Evolutionary conservation across 2,329 filamentous ascomycete species (phyloP).

Genomic region (Aspergillus niger): DNA sequence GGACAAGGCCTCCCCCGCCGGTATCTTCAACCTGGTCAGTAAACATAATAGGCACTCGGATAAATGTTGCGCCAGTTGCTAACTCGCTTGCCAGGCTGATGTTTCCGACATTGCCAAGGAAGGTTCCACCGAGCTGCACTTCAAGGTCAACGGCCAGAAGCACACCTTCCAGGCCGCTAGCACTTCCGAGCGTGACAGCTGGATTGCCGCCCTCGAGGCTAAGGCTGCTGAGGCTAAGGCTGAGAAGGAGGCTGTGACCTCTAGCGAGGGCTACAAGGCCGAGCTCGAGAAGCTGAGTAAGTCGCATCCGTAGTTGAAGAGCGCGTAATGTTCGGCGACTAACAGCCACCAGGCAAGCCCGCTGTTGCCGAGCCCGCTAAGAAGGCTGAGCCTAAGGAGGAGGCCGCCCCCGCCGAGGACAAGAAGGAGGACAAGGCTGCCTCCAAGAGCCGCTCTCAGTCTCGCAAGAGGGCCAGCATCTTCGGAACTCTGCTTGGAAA

Average conservation of each 20-base stretch:
- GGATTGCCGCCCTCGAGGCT: constrained; percentile 80
- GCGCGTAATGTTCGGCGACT: constrained; percentile 5
- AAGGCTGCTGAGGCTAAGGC: constrained; percentile 86
- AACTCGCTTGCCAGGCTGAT: constrained; percentile 55
- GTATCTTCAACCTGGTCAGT: constrained; percentile 83
- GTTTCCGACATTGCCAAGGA: constrained; percentile 73
- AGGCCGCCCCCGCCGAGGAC: constrained; percentile 47
- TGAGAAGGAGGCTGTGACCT: constrained; percentile 69
- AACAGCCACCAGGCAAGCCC: constrained; percentile 37
- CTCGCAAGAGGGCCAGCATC: constrained; percentile 58
- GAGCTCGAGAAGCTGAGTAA: constrained; percentile 71
- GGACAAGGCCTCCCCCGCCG: constrained; percentile 78
- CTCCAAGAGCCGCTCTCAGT: constrained; percentile 61
- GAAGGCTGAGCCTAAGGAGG: constrained; percentile 32
- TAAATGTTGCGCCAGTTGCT: background rate
- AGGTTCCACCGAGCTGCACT: constrained; percentile 77
- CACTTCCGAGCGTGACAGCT: constrained; percentile 81
- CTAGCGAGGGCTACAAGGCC: constrained; percentile 85
- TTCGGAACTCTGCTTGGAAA: constrained; percentile 56
- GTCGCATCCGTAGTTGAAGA: constrained; percentile 31
- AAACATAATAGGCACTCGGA: background rate
- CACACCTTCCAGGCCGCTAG: constrained; percentile 85
- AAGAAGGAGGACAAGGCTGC: constrained; percentile 54
- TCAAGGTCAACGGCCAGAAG: constrained; percentile 85
- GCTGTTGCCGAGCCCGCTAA: constrained; percentile 28